A percentile compares a stretch with the other conserved stretches of the same genome.
Conservation (phyloP, 495 filamentous ascomycete genomes). For the Podospora pseudopauciseta region DNA sequence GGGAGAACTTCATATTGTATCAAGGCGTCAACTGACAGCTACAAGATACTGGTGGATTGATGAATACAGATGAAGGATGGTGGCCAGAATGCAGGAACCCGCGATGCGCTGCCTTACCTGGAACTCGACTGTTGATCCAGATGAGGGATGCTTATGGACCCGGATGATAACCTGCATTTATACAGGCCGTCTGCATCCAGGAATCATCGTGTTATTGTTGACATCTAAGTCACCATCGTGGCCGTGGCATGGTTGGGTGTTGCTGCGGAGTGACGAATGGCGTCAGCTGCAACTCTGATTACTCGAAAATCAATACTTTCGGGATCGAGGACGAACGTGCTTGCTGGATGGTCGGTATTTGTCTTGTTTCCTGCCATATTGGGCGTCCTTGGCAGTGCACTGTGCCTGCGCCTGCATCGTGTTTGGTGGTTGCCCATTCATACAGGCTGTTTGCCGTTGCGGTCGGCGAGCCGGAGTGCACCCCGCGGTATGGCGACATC, state of each 20-base stretch:
- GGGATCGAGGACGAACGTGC: not conserved
- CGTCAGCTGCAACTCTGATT: conserved; percentile 16
- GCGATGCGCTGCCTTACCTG: not conserved
- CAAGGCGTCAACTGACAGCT: not conserved
- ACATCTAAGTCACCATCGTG: not conserved
- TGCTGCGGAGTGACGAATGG: conserved; percentile 8
- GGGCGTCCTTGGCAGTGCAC: conserved; percentile 11
- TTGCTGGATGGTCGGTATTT: not conserved
- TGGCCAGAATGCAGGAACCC: conserved; percentile 15
- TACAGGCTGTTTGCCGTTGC: not conserved
- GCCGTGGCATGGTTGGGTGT: not conserved
- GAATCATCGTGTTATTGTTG: not conserved
- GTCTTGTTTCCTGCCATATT: conserved; percentile 12
- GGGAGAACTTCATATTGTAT: conserved; percentile 18
- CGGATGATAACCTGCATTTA: not conserved
- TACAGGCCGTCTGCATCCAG: not conserved
- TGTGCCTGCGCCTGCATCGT: conserved; percentile 10
- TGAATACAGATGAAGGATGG: not conserved
- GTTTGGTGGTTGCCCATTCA: not conserved
- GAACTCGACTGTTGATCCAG: not conserved
- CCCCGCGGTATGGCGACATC: conserved; percentile 19
- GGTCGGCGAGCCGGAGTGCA: not conserved
- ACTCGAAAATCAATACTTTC: conserved; percentile 1
- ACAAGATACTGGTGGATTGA: not conserved
- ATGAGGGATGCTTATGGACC: not conserved